Percentiles rank a stretch among this genome's conserved stretches.
phyloP scores from a whole-genome alignment of 805 yeast species.

The Candida germanica region DNA sequence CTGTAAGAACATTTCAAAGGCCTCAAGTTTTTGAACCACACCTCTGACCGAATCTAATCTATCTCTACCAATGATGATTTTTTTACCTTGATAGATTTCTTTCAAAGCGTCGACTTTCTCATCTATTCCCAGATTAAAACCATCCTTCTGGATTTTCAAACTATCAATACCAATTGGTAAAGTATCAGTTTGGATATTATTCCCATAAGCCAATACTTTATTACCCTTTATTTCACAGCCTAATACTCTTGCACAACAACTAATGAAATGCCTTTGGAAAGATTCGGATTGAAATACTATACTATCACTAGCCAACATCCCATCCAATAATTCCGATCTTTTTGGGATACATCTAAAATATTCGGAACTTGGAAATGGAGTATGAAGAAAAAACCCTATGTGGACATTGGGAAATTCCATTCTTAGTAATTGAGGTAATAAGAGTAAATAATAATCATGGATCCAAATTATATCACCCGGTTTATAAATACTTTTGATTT shows the following conservation, averaged over 20 bases:
- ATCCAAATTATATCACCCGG: conserved; percentile 93
- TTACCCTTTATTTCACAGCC: conserved; percentile 71
- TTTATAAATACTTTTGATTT: conserved; percentile 64
- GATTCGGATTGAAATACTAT: conserved; percentile 84
- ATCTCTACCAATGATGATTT: conserved; percentile 91
- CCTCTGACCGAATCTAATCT: conserved; percentile 90
- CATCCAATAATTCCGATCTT: conserved; percentile 78
- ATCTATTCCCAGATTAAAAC: conserved; percentile 48
- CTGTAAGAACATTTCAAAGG: conserved; percentile 81
- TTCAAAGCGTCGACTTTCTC: conserved; percentile 64
- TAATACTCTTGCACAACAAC: conserved; percentile 82
- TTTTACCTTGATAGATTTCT: conserved; percentile 59
- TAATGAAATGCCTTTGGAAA: conserved; percentile 86
- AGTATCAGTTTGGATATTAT: conserved; percentile 67
- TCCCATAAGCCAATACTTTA: conserved; percentile 70
- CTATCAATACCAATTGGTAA: conserved; percentile 91
- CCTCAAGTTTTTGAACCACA: conserved; percentile 87
- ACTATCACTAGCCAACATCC: conserved; percentile 85
- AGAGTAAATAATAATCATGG: conserved; percentile 81
- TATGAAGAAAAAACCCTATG: conserved; percentile 78
- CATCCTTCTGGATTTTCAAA: conserved; percentile 60
- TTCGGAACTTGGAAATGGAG: conserved; percentile 95
- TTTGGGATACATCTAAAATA: conserved; percentile 87
- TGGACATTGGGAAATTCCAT: conserved; percentile 70
- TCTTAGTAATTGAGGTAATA: conserved; percentile 79